Evolutionary conservation across 2,329 filamentous ascomycete species (phyloP).

Genomic region (Cladosporium sp.): DNA sequence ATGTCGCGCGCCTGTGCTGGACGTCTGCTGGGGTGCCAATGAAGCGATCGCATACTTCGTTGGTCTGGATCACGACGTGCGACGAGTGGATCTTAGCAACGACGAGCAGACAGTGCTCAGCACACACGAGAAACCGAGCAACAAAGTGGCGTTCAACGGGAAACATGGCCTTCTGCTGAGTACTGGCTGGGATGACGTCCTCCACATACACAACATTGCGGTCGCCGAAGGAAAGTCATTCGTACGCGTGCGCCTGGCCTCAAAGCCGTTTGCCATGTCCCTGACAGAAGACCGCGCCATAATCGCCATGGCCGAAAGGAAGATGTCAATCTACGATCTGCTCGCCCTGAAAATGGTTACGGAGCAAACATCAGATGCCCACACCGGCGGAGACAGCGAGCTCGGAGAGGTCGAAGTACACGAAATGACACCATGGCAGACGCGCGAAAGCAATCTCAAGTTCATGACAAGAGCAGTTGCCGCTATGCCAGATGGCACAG

Average conservation of each 20-base stretch:
- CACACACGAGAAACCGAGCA: conserved; percentile 70
- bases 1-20: conserved; percentile 80
- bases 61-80: conserved; percentile 84
- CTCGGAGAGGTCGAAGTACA: conserved; percentile 30
- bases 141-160: conserved; percentile 80
- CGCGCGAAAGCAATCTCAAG: conserved; percentile 89
- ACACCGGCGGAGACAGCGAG: conserved; percentile 33
- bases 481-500: conserved; percentile 95
- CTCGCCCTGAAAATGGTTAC: conserved; percentile 61
- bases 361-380: conserved; percentile 43
- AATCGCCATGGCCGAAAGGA: conserved; percentile 89
- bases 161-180: conserved; percentile 78
- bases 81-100: conserved; percentile 68
- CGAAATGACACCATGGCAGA: conserved; percentile 79
- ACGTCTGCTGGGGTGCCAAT: conserved; percentile 83
- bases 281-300: conserved; percentile 81
- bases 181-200: conserved; percentile 87
- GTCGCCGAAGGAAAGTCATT: conserved; percentile 21
- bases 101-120: conserved; percentile 71
- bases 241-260: conserved; percentile 64
- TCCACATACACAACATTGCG: conserved; percentile 74
- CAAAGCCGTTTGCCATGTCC: conserved; percentile 84
- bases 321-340: conserved; percentile 94
- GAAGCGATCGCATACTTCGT: conserved; percentile 81
- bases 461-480: conserved; percentile 92